Base-by-base conservation (phyloP, 2,329 filamentous ascomycete species). In the Dothideomycetes sp. region DNA sequence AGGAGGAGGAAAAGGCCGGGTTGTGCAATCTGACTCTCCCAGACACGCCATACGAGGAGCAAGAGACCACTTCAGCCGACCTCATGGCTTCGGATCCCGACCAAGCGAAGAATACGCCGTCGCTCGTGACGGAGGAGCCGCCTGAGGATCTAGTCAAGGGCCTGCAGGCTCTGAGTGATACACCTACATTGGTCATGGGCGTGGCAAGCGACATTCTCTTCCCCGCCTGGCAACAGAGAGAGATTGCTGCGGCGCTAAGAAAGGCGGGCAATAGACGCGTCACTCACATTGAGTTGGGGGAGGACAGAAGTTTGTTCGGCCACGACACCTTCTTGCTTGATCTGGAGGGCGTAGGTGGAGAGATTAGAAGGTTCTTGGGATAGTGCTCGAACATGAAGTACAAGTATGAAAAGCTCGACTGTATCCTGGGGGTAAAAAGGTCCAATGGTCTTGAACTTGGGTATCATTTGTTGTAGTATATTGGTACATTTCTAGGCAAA, bases 261-360 rank as follows among this genome's bases (percentile, higher is more conserved):
- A 72, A 75, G 24, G 75, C 74, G 0, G 91, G 91, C 1, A 96
- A 94, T 54, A 70, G 75, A 45, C 77, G 74, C 22, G 88, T 98
- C 1, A 81, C 79, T 33, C 87, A 98, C 60, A 75, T 91, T 11
- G 91, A 98, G 65, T 66, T 98, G 36, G 91, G 88, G 24, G 86
- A 96, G 64, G 87, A 96, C 63, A 77, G 91, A 61, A 94, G 87
- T 53, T 64, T 94, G 52, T 98, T 98, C 58, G 91, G 91, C 0
- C 91, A 98, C 55, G 91, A 98, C 57, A 96, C 89, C 0, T 98
- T 98, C 58, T 62, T 98, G 54, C 65, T 98, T 32, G 91, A 98
- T 62, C 63, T 96, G 42, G 79, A 94, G 64, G 83, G 94, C 51
- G 85, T 98, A 36, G 91, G 91, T 3, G 87, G 86, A 0, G 84